Evolutionary conservation across 23 red algal genomes (phyloP), one percentile per base, ranked within the genome.

Genomic region (Porphyridium purpureum): DNA sequence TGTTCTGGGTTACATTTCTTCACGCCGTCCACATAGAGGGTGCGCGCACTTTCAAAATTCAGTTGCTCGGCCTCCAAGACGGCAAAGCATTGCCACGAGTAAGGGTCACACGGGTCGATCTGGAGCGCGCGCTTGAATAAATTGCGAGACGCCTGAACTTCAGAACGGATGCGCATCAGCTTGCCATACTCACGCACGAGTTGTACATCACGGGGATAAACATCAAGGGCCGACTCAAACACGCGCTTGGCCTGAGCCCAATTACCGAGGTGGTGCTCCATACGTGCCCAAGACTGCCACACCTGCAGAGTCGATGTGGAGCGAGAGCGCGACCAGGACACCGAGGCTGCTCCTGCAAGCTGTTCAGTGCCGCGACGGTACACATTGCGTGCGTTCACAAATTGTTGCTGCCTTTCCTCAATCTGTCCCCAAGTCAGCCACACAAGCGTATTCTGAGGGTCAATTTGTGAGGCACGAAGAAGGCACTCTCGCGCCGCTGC

Each of bases 271-370:
- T 85, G 80, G 53, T 98, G 79, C 70, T 98, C 90, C 67, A 98
- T 81, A 19, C 70, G 51, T n/a, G 90, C 90, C 57, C 64, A 80
- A 28, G 79, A 55, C 63, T 80, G 72, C 84, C 84, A 93, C 24
- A 93, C 74, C 74, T 22, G 38, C 30, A 5, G 63, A 42, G 20
- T 55, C 27, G 20, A 21, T 50, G 11, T 14, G 31, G 15, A 55
- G 52, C 27, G 52, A 20, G 59, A 62, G 50, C 80, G 73, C 80
- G 38, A 11, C 11, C 11, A 44, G 38, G 11, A 17, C 38, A 44
- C 17, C 17, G 38, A 44, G 38, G 17, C 38, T 17, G 11, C 11
- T 11, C 11, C 11, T 44, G 38, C 38, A 17, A 11, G 17, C 38
- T n/a, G n/a, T 11, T 62, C n/a, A 2, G 57, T 41, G 35, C 11